Evolutionary conservation across 1,284 basidiomycete genomes (phyloP), one percentile per base, ranked within the genome.

Genomic region (Cryptococcus sp.): DNA sequence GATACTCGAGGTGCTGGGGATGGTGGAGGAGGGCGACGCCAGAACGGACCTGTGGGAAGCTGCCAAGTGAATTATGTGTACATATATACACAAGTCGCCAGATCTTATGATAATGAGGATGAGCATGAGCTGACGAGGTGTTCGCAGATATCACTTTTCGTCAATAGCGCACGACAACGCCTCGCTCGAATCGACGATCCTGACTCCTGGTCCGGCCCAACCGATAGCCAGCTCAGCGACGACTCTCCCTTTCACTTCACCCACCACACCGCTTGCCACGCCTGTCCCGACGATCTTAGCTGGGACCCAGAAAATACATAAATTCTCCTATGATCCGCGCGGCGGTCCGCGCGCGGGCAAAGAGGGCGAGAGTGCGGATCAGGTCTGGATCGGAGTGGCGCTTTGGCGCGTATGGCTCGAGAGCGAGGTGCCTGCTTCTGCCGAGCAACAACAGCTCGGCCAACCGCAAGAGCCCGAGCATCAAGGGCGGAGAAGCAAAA

Each of bases 101-200:
- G 20, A n/a, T n/a, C n/a, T 11, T 41, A 11, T 11, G 39, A 41
- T 11, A n/a, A 11, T 11, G 39, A 41, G 39, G 39, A 41, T 11
- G 39, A 41, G 11, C 11, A 19, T 49, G 7, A n/a, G 17, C 10
- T 46, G 13, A 23, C 35, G n/a, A 40, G 40, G 10, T 35, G 16
- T 20, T 23, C 17, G 5, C 70, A 91, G 95, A 77, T 94, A 88
- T 73, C 95, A 98, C 80, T 99, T 97, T 68, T 84, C 87, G 60
- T 89, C 93, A 0, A 79, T 98, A 44, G 95, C 93, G 13, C 87
- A 97, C 72, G 95, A 99, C 80, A 98, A 97, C 74, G 82, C 84
- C 27, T 91, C 95, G 1, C 71, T 79, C 47, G 80, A 81, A 13
- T 77, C 82, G 13, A 72, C 76, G 10, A 81, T 90, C 19, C 54